Percentiles rank a stretch among this genome's conserved stretches.
phyloP scores from a whole-genome alignment of 2,329 filamentous ascomycete genomes.

The Fusarium longipes region DNA sequence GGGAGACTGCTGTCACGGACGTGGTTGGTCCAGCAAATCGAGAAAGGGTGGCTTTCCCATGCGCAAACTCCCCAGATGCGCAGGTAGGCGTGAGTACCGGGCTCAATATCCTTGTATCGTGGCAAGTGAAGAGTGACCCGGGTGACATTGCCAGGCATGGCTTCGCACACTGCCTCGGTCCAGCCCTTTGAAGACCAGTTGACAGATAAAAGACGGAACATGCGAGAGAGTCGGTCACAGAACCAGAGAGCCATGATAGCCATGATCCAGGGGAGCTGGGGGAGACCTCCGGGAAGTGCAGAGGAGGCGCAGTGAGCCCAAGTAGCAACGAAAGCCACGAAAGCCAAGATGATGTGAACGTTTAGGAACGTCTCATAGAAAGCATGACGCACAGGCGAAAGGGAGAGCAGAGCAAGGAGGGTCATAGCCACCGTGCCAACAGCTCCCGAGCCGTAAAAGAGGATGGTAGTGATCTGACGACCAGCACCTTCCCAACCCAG shows the following conservation, averaged over 20 bases:
- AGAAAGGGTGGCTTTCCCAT: slow-evolving; percentile 84
- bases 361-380: slow-evolving; percentile 98
- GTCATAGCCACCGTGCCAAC: slow-evolving; percentile 70
- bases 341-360: slow-evolving; percentile 80
- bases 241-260: slow-evolving; percentile 82
- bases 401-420: slow-evolving; percentile 74
- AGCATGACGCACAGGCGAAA: slow-evolving; percentile 86
- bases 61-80: slow-evolving; percentile 73
- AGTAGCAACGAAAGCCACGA: slow-evolving; percentile 74
- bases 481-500: slow-evolving; percentile 70
- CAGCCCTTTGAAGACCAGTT: slow-evolving; percentile 71
- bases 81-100: slow-evolving; percentile 80
- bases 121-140: slow-evolving; percentile 77
- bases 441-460: slow-evolving; percentile 74
- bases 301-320: slow-evolving; percentile 82
- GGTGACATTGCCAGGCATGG: slow-evolving; percentile 75
- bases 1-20: slow-evolving; percentile 55
- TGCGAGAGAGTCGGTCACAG: slow-evolving; percentile 73
- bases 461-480: slow-evolving; percentile 64
- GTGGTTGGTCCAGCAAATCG: slow-evolving; percentile 78
- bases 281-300: slow-evolving; percentile 70
- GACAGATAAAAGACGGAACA: slow-evolving; percentile 71
- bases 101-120: slow-evolving; percentile 71
- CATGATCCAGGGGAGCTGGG: slow-evolving; percentile 80
- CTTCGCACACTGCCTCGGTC: slow-evolving; percentile 74